phyloP scores from a whole-genome alignment of 768 basidiomycete species.

The Naganishia onofrii region DNA sequence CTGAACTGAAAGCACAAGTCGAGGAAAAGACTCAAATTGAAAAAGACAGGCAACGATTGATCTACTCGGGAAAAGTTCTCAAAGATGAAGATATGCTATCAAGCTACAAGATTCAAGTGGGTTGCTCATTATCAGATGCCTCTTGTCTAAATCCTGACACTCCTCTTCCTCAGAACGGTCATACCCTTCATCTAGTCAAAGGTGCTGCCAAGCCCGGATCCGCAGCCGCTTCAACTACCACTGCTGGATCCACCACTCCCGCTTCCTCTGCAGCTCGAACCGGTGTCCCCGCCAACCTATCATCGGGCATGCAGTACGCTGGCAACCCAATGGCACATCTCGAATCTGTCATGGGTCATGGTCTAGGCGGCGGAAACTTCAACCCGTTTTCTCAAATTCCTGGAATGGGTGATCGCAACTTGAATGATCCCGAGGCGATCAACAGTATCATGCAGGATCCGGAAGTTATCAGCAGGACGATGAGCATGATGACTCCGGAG shows the following conservation, averaged over 20 bases:
- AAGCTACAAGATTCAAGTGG: conserved; percentile 71
- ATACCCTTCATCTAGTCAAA: conserved; percentile 93
- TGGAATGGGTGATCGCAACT: conserved; percentile 64
- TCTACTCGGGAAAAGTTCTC: conserved; percentile 69
- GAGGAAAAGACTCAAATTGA: conserved; percentile 79
- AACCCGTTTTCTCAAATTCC: conserved; percentile 86
- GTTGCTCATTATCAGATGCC: neutral
- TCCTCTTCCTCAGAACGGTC: conserved; percentile 52
- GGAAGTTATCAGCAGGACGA: conserved; percentile 78
- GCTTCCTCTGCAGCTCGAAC: conserved; percentile 50
- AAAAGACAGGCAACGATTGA: conserved; percentile 82
- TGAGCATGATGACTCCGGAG: conserved; percentile 71
- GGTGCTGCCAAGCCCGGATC: conserved; percentile 60
- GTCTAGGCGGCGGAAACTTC: conserved; percentile 57
- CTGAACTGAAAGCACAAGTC: conserved; percentile 86
- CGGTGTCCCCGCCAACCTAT: conserved; percentile 67
- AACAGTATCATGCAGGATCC: conserved; percentile 72
- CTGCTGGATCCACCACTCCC: neutral
- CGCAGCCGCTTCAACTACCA: neutral
- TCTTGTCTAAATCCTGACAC: neutral
- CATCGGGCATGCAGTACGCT: conserved; percentile 78
- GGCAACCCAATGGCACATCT: conserved; percentile 78
- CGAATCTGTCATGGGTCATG: conserved; percentile 74
- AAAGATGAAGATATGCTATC: conserved; percentile 69
- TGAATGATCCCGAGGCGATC: conserved; percentile 91